Conservation (phyloP, 495 filamentous ascomycete genomes). For the Aspergillus kassunensis region DNA sequence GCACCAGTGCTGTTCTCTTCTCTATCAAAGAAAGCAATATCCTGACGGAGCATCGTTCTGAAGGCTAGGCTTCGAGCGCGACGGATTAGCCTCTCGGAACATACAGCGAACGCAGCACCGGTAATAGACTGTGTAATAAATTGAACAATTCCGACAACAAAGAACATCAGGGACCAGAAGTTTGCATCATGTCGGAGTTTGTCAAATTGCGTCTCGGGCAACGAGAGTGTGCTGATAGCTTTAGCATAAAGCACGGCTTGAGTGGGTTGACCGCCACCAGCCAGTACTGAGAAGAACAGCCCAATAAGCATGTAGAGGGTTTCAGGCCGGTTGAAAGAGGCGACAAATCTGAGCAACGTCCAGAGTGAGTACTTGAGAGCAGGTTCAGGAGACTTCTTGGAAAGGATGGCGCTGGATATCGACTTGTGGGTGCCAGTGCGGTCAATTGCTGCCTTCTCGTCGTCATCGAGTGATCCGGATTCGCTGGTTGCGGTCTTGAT, state of each 20-base stretch:
- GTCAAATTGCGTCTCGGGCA: conserved; percentile 39
- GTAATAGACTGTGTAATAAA: conserved; percentile 66
- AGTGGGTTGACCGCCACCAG: conserved; percentile 78
- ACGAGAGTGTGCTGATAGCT: conserved; percentile 65
- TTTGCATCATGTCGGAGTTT: conserved; percentile 63
- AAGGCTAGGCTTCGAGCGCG: conserved; percentile 78
- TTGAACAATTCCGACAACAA: conserved; percentile 81
- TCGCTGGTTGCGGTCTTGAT: conserved; percentile 32
- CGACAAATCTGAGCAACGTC: conserved; percentile 80
- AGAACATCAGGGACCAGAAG: conserved; percentile 93
- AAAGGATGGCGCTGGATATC: conserved; percentile 68
- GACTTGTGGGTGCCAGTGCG: conserved; percentile 62
- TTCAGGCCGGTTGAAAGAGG: conserved; percentile 76
- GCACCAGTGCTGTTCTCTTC: conserved; percentile 83
- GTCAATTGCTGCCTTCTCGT: conserved; percentile 26
- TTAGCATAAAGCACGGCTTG: conserved; percentile 92
- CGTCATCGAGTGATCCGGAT: conserved; percentile 16
- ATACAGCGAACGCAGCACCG: conserved; percentile 75
- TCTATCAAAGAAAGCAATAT: conserved; percentile 82
- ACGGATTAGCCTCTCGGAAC: conserved; percentile 78
- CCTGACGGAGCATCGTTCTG: conserved; percentile 84
- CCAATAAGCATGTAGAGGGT: conserved; percentile 70
- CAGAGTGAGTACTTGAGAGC: conserved; percentile 66
- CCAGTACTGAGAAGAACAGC: conserved; percentile 71
- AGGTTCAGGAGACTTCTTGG: conserved; percentile 44